A percentile compares a stretch with the other conserved stretches of the same genome.
phyloP scores from a whole-genome alignment of 192 early-diverging fungal genomes.

The Rhizoclosmatium sp. region DNA sequence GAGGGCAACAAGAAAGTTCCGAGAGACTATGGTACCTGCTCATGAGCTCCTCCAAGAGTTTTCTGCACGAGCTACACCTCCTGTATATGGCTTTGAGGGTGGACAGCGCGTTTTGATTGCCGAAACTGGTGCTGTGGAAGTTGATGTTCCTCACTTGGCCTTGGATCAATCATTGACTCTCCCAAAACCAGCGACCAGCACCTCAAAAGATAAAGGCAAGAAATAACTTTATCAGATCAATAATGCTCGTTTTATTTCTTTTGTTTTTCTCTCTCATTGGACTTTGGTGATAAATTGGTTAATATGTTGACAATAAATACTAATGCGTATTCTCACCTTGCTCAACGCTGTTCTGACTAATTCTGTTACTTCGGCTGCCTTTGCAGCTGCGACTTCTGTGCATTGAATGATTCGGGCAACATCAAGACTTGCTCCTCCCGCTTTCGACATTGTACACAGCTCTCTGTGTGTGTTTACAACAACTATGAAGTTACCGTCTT shows the following conservation, averaged over 20 bases:
- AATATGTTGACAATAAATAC: slow-evolving; percentile 5
- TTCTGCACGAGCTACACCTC: background rate
- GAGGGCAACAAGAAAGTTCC: slow-evolving; percentile 11
- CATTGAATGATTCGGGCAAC: slow-evolving; percentile 80
- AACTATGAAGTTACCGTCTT: slow-evolving; percentile 84
- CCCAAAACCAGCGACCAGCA: background rate
- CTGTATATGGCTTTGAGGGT: slow-evolving; percentile 27
- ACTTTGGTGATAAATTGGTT: background rate
- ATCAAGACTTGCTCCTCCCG: slow-evolving; percentile 86
- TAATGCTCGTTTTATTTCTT: background rate
- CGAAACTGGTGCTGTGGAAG: slow-evolving; percentile 14
- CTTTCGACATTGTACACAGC: slow-evolving; percentile 90
- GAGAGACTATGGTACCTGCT: slow-evolving; percentile 23
- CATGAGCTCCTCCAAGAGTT: slow-evolving; percentile 20
- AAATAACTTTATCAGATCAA: background rate
- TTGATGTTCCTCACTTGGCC: slow-evolving; percentile 29
- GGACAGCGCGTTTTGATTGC: slow-evolving; percentile 25
- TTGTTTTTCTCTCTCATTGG: background rate
- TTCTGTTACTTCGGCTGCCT: slow-evolving; percentile 79
- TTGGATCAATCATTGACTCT: slow-evolving; percentile 12
- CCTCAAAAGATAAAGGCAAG: background rate
- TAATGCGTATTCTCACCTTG: slow-evolving; percentile 22
- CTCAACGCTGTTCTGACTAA: slow-evolving; percentile 76
- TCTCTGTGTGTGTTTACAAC: slow-evolving; percentile 93
- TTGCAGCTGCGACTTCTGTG: slow-evolving; percentile 78